phyloP scores from a whole-genome alignment of 75 land plant species.

The Pinus tabuliformis region DNA sequence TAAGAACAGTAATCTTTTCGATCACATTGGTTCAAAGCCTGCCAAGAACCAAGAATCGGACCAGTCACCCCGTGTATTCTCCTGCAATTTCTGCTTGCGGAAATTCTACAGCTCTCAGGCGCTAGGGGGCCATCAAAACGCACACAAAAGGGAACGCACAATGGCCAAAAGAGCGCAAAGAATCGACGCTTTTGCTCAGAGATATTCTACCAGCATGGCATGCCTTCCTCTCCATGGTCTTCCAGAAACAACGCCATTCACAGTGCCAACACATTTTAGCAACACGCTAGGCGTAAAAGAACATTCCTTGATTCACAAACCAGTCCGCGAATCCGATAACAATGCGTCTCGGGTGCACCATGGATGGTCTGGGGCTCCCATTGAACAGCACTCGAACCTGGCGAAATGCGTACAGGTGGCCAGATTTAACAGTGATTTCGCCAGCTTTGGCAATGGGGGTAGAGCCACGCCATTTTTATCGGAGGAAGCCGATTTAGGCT shows the following conservation, averaged over 20 bases:
- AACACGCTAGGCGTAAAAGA: too few species aligned
- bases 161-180: conserved; percentile 31
- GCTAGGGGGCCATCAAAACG: conserved; percentile 73
- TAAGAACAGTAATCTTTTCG: neutral
- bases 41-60: conserved; percentile 3
- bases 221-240: conserved; percentile 53
- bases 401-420: too few species aligned
- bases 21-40: neutral
- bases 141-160: conserved; percentile 61
- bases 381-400: too few species aligned
- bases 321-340: too few species aligned
- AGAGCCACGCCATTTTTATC: too few species aligned
- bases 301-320: too few species aligned
- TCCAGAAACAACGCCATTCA: neutral
- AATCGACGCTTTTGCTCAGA: conserved; percentile 31
- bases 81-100: conserved; percentile 56
- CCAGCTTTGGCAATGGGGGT: too few species aligned
- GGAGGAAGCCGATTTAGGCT: too few species aligned
- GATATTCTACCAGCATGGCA: conserved; percentile 27
- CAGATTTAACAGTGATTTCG: too few species aligned
- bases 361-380: too few species aligned
- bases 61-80: conserved; percentile 50
- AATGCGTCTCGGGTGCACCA: too few species aligned
- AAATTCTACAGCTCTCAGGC: conserved; percentile 78
- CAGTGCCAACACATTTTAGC: too few species aligned